Percentiles rank a stretch among this genome's conserved stretches.
These are phyloP conservation scores for Xerocomus cyaneibrunnescens DNA, from an alignment of 1,284 basidiomycete species.

Conservation along the genomic window DNA sequence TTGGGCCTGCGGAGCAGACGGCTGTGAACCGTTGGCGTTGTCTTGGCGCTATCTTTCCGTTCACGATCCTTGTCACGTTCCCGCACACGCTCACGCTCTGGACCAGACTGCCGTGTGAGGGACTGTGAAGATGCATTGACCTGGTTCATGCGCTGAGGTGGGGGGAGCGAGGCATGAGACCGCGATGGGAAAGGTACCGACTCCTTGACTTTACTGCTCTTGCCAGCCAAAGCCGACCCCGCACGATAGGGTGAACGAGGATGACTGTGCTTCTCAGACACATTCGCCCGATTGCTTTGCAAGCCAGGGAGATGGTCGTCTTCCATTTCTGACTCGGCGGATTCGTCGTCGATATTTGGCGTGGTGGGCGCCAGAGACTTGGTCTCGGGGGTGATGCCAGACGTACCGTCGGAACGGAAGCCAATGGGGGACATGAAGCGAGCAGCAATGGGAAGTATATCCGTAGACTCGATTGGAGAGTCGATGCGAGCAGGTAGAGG, in stretches of 20 bases:
- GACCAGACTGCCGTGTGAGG: constrained; percentile 60
- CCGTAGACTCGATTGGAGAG: constrained; percentile 65
- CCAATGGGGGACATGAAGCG: constrained; percentile 82
- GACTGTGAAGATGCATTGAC: constrained; percentile 65
- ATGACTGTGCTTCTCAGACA: constrained; percentile 59
- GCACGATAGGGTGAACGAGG: constrained; percentile 75
- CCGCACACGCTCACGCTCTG: constrained; percentile 48
- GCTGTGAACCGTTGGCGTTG: constrained; percentile 40
- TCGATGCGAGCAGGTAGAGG: constrained; percentile 43
- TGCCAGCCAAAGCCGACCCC: constrained; percentile 45
- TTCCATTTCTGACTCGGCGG: constrained; percentile 69
- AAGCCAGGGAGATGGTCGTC: constrained; percentile 46
- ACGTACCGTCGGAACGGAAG: constrained; percentile 50
- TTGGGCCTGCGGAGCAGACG: constrained; percentile 66
- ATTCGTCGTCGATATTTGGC: constrained; percentile 70
- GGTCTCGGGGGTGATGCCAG: constrained; percentile 40
- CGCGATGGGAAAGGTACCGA: constrained; percentile 72
- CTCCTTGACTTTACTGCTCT: constrained; percentile 31
- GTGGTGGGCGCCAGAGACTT: constrained; percentile 40
- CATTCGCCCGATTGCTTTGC: constrained; percentile 44
- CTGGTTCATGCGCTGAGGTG: constrained; percentile 51
- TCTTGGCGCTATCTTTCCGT: constrained; percentile 49
- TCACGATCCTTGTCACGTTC: constrained; percentile 54
- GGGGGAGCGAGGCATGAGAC: constrained; percentile 79
- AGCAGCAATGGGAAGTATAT: constrained; percentile 84